These are phyloP conservation scores for Mariannaea elegans DNA, from an alignment of 2,329 filamentous ascomycete genomes.

Conservation along the genomic window DNA sequence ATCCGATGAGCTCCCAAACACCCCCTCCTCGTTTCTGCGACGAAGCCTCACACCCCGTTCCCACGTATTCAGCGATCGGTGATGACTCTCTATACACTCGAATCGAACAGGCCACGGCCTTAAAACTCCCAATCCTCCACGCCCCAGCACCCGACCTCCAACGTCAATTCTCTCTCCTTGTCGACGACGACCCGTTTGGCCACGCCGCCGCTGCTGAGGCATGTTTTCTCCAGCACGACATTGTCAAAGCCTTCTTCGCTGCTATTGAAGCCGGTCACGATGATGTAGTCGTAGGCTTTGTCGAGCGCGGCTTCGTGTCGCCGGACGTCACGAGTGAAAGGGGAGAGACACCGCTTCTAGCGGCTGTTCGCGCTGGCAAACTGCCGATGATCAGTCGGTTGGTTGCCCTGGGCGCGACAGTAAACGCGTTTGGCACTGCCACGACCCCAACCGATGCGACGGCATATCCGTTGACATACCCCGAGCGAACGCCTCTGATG, in stretches of 20 bases:
- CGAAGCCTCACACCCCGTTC: conserved; percentile 16
- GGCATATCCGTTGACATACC: conserved; percentile 25
- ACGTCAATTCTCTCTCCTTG: not conserved
- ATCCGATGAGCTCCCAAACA: not conserved
- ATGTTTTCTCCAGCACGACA: conserved; percentile 31
- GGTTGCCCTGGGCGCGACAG: conserved; percentile 46
- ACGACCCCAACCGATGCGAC: not conserved
- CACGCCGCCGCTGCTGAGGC: not conserved
- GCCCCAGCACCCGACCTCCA: not conserved
- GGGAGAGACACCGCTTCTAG: conserved; percentile 48
- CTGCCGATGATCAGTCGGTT: conserved; percentile 47
- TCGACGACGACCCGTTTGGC: not conserved
- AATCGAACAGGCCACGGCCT: conserved; percentile 27
- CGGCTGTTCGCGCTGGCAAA: conserved; percentile 44
- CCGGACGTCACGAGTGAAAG: conserved; percentile 45
- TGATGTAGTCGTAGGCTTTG: conserved; percentile 42
- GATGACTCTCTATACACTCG: conserved; percentile 31
- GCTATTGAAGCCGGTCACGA: conserved; percentile 40
- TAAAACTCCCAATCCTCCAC: conserved; percentile 35
- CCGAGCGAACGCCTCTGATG: conserved; percentile 54
- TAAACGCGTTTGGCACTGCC: conserved; percentile 40
- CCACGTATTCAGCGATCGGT: conserved; percentile 29
- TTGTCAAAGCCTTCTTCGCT: conserved; percentile 43
- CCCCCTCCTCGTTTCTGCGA: not conserved
- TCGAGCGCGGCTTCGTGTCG: conserved; percentile 48